These are phyloP conservation scores for Lenwebbia sp. DNA, from an alignment of 345 rosid species.

Conservation along the genomic window DNA sequence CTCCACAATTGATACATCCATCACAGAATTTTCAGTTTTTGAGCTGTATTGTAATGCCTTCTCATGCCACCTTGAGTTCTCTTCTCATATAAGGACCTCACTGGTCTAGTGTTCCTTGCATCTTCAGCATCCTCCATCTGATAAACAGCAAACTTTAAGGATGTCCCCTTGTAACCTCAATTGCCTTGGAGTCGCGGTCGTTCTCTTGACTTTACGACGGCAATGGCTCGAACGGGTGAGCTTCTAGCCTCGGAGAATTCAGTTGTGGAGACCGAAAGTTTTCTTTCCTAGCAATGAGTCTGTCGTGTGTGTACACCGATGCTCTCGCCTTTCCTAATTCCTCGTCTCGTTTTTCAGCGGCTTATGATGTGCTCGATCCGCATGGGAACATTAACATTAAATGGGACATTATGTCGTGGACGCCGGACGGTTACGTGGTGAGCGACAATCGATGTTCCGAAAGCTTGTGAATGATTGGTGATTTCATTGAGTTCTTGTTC, in stretches of 20 bases:
- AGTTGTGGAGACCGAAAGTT: neutral
- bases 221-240: neutral
- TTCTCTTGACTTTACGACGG: neutral
- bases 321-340: neutral
- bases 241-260: neutral
- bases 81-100: neutral
- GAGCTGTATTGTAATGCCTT: neutral
- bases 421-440: constrained; percentile 35
- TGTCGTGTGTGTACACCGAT: neutral
- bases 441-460: constrained; percentile 3
- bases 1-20: neutral
- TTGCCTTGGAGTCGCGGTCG: neutral
- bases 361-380: constrained; percentile 38
- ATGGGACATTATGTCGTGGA: constrained; percentile 44
- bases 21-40: neutral
- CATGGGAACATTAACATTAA: constrained; percentile 32
- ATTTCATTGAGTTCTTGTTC: neutral
- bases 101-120: neutral
- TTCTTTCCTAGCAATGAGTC: neutral
- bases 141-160: neutral
- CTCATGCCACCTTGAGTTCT: neutral
- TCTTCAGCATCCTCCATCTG: neutral
- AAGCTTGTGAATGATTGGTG: neutral
- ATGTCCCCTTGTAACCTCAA: neutral
- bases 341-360: constrained; percentile 7